Evolutionary conservation across 176 grass and related monocot species (phyloP).

Genomic region (Phoenix dactylifera): DNA sequence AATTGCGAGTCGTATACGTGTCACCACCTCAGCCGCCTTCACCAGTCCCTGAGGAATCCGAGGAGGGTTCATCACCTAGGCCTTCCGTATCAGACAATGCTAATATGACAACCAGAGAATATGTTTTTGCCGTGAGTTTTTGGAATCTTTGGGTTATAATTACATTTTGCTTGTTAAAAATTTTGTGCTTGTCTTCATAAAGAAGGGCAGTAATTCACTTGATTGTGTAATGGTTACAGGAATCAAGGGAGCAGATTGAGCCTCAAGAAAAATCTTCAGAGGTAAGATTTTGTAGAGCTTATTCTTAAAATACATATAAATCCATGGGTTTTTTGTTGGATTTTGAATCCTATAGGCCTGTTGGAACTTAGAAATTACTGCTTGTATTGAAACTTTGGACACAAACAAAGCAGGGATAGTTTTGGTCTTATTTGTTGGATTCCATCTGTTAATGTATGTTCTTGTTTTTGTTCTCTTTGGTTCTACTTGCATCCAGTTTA

Average conservation of each 20-base stretch:
- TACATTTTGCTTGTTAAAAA: neutral
- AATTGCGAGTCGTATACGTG: slow-evolving; percentile 62
- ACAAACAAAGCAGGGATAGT: no score
- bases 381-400: no score
- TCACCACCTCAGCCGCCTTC: no score
- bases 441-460: no score
- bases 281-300: slow-evolving; percentile 18
- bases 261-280: slow-evolving; percentile 48
- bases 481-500: no score
- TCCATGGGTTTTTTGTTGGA: no score
- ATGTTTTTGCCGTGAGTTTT: slow-evolving; percentile 2
- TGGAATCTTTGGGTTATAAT: neutral
- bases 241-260: slow-evolving; percentile 35
- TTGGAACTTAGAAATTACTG: no score
- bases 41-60: no score
- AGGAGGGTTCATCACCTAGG: no score
- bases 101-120: slow-evolving; percentile 32
- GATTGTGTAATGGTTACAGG: slow-evolving; percentile 29
- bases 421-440: no score
- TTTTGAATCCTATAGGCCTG: no score
- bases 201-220: neutral
- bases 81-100: neutral
- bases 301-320: neutral
- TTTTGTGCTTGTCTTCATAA: neutral
- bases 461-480: no score